phyloP scores from a whole-genome alignment of 352 stramenopile species.

The Globisporangium cederbergense region DNA sequence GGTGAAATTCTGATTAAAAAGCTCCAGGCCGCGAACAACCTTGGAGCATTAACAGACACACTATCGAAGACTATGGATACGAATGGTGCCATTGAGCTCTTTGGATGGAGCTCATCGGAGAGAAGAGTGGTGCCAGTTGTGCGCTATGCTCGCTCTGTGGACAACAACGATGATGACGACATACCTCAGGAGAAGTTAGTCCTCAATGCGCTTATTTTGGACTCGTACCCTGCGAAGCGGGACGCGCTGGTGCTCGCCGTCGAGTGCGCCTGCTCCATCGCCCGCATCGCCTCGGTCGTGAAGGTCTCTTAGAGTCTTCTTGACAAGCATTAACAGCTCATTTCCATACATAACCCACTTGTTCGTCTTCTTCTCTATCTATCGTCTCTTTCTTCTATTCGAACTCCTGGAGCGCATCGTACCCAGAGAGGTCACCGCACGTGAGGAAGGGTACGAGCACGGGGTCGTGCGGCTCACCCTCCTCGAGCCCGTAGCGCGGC shows the following conservation, averaged over 20 bases:
- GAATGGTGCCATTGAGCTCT: conserved; percentile 18
- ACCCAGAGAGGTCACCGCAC: conserved; percentile 92
- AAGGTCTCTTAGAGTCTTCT: conserved; percentile 16
- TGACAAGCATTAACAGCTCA: conserved; percentile 4
- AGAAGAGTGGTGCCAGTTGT: conserved; percentile 22
- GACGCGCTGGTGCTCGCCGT: conserved; percentile 38
- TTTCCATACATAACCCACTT: conserved; percentile 4
- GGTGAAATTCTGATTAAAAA: conserved; percentile 21
- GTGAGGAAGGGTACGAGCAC: conserved; percentile 89
- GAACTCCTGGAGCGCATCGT: conserved; percentile 67
- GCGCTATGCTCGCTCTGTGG: conserved; percentile 11
- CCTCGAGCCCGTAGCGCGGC: conserved; percentile 51
- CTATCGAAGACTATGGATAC: neutral
- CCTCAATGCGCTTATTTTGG: conserved; percentile 34
- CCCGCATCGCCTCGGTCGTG: conserved; percentile 39
- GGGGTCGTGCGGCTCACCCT: conserved; percentile 46
- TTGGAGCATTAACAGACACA: neutral
- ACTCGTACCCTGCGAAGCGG: conserved; percentile 39
- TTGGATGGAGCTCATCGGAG: conserved; percentile 36
- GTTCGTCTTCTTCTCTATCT: neutral
- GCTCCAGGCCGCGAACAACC: conserved; percentile 26
- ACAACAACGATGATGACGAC: neutral
- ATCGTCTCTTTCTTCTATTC: conserved; percentile 22
- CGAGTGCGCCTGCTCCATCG: conserved; percentile 37
- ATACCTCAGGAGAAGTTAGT: conserved; percentile 21